Conservation (phyloP, 208 protist species). For the Leishmania martiniquensis region DNA sequence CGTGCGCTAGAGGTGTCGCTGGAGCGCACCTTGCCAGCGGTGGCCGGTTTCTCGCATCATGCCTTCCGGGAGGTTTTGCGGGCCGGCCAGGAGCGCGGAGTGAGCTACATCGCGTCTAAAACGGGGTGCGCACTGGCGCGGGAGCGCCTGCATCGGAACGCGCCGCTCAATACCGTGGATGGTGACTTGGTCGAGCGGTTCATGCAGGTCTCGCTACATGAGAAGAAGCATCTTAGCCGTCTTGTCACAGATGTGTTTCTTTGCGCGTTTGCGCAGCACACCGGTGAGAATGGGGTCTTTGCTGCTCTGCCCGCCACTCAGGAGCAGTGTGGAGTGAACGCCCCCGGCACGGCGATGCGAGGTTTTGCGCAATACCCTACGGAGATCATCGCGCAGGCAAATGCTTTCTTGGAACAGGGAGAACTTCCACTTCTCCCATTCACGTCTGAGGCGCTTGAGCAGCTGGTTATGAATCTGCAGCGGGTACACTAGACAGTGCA, state of each 20-base stretch:
- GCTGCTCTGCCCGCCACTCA: conserved; percentile 1
- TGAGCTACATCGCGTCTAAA: conserved; percentile 30
- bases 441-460: conserved; percentile 26
- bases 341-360: neutral
- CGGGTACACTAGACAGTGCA: conserved; percentile 45
- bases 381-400: conserved; percentile 6
- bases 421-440: conserved; percentile 50
- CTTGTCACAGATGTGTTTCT: conserved; percentile 9
- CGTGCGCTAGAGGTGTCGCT: conserved; percentile 56
- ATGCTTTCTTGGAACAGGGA: conserved; percentile 9
- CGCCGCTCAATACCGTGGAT: conserved; percentile 35
- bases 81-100: conserved; percentile 53
- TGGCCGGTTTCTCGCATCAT: conserved; percentile 48
- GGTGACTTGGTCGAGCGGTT: conserved; percentile 59
- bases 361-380: conserved; percentile 13
- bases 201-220: conserved; percentile 18
- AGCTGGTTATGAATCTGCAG: conserved; percentile 46
- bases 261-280: neutral
- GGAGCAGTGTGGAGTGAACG: conserved; percentile 14
- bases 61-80: conserved; percentile 52
- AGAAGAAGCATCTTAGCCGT: conserved; percentile 22
- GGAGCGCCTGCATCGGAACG: conserved; percentile 17
- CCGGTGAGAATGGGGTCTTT: conserved; percentile 11
- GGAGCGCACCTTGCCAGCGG: conserved; percentile 3
- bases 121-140: conserved; percentile 15